These are phyloP conservation scores for Boletus subcaerulescens DNA, from an alignment of 768 basidiomycete species.

Conservation along the genomic window DNA sequence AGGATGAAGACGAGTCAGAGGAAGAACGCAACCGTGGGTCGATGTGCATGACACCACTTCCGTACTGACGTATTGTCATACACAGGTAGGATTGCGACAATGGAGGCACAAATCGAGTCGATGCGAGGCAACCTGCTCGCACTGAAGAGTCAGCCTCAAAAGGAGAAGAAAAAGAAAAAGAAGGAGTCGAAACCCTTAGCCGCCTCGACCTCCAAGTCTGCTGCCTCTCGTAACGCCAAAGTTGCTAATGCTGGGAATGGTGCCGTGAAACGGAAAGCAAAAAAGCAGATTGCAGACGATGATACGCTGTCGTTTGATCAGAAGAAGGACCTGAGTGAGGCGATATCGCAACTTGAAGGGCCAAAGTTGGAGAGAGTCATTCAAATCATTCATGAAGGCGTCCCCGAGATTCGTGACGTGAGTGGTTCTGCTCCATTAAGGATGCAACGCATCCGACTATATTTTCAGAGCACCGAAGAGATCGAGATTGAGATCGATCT, in stretches of 20 bases:
- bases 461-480: conserved; percentile 83
- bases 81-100: conserved; percentile 66
- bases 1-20: conserved; percentile 61
- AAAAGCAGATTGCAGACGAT: conserved; percentile 70
- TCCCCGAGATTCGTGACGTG: conserved; percentile 91
- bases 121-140: conserved; percentile 69
- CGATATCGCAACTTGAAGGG: conserved; percentile 84
- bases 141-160: conserved; percentile 53
- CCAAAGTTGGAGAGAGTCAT: conserved; percentile 85
- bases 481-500: conserved; percentile 98
- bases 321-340: conserved; percentile 97
- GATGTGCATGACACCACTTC: neutral
- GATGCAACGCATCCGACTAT: conserved; percentile 12
- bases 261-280: conserved; percentile 55
- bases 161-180: conserved; percentile 72
- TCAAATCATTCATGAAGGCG: conserved; percentile 90
- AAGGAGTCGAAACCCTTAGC: conserved; percentile 56
- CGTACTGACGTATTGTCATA: conserved; percentile 11
- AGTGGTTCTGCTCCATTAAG: conserved; percentile 34
- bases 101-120: conserved; percentile 80
- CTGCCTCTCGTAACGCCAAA: conserved; percentile 47
- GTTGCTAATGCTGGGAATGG: conserved; percentile 35
- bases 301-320: conserved; percentile 90
- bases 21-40: conserved; percentile 65
- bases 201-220: conserved; percentile 63